Conservation (phyloP, 73 alveolate species). For the Paramecium primaurelia region DNA sequence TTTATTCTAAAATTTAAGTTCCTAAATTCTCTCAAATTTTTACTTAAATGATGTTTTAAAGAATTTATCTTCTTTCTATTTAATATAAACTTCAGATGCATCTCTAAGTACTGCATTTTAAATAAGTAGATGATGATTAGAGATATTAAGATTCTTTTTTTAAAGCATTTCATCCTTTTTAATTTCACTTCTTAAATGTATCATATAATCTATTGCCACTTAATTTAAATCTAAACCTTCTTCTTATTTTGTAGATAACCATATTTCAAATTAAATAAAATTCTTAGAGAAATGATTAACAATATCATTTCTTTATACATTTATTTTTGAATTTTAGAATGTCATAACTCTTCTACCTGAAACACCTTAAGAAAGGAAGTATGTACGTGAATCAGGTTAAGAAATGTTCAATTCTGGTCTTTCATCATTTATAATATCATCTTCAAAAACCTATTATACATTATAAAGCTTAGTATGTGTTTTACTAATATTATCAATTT, state of each 20-base stretch:
- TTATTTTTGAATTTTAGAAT: too few relatives aligned
- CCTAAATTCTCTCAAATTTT: not conserved
- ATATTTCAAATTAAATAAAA: not conserved
- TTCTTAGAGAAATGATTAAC: too few relatives aligned
- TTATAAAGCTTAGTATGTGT: not conserved
- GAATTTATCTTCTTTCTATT: not conserved
- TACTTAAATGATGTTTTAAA: not conserved
- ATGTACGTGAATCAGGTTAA: not conserved
- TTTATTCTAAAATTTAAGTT: not conserved
- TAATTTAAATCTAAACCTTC: not conserved
- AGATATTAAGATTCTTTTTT: not conserved
- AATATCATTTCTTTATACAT: not conserved
- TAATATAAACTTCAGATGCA: not conserved
- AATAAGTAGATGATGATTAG: not conserved
- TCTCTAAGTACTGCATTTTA: conserved; percentile 44
- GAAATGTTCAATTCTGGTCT: not conserved
- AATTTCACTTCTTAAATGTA: not conserved
- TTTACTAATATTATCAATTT: not conserved
- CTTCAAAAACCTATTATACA: not conserved
- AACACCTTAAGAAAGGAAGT: not conserved
- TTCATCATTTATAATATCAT: not conserved
- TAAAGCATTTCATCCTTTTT: not conserved
- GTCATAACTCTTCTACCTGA: too few relatives aligned
- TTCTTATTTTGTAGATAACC: not conserved
- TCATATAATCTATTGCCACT: not conserved